Evolutionary conservation across 1,139 yeast genomes (phyloP).

Genomic region (Geotrichum carabidarum): DNA sequence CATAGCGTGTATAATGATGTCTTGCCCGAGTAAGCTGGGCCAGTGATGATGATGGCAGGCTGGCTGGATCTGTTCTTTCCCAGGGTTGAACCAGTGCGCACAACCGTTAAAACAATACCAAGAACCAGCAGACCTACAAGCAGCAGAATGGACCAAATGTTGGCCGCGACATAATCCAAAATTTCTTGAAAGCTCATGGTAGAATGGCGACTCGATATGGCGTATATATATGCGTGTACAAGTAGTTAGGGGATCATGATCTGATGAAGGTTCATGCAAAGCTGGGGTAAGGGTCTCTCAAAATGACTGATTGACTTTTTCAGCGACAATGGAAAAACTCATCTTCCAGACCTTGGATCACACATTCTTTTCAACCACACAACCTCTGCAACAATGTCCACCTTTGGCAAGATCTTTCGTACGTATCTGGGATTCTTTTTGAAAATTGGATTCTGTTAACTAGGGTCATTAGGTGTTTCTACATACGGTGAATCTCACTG

Average conservation of each 20-base stretch:
- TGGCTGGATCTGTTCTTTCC: constrained; percentile 24
- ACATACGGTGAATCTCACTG: constrained; percentile 98
- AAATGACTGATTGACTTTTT: constrained; percentile 13
- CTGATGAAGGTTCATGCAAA: background rate
- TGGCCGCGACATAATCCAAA: background rate
- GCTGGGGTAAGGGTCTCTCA: no score
- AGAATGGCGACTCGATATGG: background rate
- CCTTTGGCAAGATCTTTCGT: constrained; percentile 55
- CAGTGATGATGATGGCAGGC: constrained; percentile 66
- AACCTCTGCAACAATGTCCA: constrained; percentile 45
- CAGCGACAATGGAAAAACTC: background rate
- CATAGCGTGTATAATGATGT: constrained; percentile 52
- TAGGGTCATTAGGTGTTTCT: constrained; percentile 53
- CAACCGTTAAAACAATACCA: constrained; percentile 10
- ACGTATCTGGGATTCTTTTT: constrained; percentile 12
- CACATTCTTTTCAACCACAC: background rate
- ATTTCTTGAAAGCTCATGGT: constrained; percentile 10
- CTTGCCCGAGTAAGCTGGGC: constrained; percentile 71
- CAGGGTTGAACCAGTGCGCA: constrained; percentile 8
- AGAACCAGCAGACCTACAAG: constrained; percentile 7
- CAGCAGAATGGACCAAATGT: constrained; percentile 8
- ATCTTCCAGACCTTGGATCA: background rate
- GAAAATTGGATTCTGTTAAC: constrained; percentile 3
- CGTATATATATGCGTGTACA: background rate
- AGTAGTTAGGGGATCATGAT: background rate